Evolutionary conservation across 805 yeast genomes (phyloP).

Genomic region (Vanderwaltozyma polyspora): DNA sequence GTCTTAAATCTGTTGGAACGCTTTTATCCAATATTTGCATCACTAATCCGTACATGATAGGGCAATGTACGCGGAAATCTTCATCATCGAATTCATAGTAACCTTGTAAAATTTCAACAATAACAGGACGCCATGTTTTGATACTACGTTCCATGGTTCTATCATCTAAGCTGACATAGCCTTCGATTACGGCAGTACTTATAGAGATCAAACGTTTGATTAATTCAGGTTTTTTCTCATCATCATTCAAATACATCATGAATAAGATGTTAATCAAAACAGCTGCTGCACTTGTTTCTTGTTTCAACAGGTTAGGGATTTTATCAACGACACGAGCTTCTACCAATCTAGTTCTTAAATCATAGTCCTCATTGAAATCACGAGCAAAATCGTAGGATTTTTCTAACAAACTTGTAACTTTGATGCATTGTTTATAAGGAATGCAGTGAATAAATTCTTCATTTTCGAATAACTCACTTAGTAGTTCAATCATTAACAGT

Average conservation of each 20-base stretch:
- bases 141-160: conserved; percentile 67
- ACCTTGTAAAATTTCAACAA: conserved; percentile 77
- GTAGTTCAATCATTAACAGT: conserved; percentile 73
- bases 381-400: conserved; percentile 74
- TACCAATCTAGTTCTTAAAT: conserved; percentile 78
- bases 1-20: conserved; percentile 49
- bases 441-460: conserved; percentile 52
- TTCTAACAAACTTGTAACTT: conserved; percentile 49
- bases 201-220: conserved; percentile 43
- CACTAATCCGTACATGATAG: conserved; percentile 49
- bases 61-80: conserved; percentile 52
- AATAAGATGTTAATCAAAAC: conserved; percentile 75
- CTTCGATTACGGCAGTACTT: conserved; percentile 57
- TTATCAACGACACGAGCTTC: conserved; percentile 87
- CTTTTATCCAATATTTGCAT: conserved; percentile 50
- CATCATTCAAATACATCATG: conserved; percentile 46
- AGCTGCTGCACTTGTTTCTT: conserved; percentile 83
- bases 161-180: conserved; percentile 65
- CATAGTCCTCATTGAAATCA: conserved; percentile 79
- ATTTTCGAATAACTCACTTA: conserved; percentile 71
- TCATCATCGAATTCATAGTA: conserved; percentile 62
- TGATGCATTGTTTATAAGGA: conserved; percentile 54
- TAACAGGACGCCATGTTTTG: conserved; percentile 83
- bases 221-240: conserved; percentile 39
- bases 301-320: conserved; percentile 81